phyloP scores from a whole-genome alignment of 1,284 basidiomycete species.

The Ganoderma sp. region DNA sequence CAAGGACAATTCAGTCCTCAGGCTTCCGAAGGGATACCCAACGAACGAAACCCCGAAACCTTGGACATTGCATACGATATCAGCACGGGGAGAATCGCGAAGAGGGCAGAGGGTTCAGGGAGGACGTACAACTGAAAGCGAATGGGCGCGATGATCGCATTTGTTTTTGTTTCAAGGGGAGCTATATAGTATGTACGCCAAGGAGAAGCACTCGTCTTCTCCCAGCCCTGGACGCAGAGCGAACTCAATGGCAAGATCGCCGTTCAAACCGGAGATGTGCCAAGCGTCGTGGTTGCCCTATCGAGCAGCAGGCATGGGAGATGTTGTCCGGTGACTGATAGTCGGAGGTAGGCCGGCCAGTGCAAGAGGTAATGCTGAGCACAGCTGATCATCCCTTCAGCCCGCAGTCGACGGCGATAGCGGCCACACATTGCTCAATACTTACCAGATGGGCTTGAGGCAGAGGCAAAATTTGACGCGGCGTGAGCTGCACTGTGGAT shows the following conservation, averaged over 20 bases:
- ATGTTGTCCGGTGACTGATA: neutral
- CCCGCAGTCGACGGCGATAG: neutral
- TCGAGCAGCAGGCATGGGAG: neutral
- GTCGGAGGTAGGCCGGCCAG: neutral
- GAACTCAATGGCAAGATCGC: neutral
- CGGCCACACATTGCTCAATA: neutral
- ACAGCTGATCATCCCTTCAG: neutral
- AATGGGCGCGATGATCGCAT: neutral
- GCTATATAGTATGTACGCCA: neutral
- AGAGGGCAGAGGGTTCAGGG: neutral
- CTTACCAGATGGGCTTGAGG: no score
- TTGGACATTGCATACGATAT: neutral
- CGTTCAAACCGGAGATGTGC: neutral
- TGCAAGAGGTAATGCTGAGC: neutral
- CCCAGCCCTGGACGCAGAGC: neutral
- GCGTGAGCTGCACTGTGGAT: neutral
- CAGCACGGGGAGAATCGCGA: neutral
- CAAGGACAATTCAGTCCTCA: neutral
- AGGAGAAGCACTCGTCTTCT: neutral
- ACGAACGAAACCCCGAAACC: neutral
- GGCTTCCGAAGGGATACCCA: neutral
- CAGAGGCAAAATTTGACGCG: no score
- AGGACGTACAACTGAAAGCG: neutral
- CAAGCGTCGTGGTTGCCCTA: neutral
- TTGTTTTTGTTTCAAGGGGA: neutral